A percentile compares a stretch with the other conserved stretches of the same genome.
Evolutionary conservation across 768 basidiomycete genomes (phyloP).

Genomic region (Sarcodon sp.): DNA sequence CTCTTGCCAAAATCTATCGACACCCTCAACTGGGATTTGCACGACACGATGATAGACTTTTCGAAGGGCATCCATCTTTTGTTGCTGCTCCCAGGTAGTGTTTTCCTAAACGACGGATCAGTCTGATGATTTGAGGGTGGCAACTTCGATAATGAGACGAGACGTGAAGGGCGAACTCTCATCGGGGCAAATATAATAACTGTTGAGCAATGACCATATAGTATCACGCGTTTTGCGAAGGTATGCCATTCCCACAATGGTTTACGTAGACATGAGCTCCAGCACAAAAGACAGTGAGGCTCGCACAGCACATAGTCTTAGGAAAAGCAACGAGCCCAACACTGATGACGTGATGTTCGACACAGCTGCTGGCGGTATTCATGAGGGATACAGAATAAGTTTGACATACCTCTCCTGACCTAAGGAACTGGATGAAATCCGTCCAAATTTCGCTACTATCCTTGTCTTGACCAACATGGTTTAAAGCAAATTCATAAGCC

Average conservation of each 20-base stretch:
- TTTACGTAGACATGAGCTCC: constrained; percentile 1
- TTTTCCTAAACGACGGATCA: constrained; percentile 28
- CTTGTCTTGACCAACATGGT: constrained; percentile 83
- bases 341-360: constrained; percentile 7
- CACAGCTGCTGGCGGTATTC: constrained; percentile 6
- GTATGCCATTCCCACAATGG: not conserved
- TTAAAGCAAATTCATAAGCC: constrained; percentile 89
- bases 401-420: constrained; percentile 55
- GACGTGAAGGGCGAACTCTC: not conserved
- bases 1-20: constrained; percentile 89
- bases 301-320: not conserved
- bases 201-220: not conserved
- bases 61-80: constrained; percentile 87
- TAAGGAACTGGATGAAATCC: constrained; percentile 88
- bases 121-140: not conserved
- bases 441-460: constrained; percentile 89
- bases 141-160: not conserved
- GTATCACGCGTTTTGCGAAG: not conserved
- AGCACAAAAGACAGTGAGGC: constrained; percentile 5
- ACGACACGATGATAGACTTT: constrained; percentile 91
- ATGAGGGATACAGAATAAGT: not conserved
- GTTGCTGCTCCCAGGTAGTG: constrained; percentile 91
- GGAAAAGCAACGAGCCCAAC: constrained; percentile 3
- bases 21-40: constrained; percentile 87
- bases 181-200: not conserved